Evolutionary conservation across 1,284 basidiomycete genomes (phyloP), one percentile per base, ranked within the genome.

Genomic region (Salmacisia buchloeana): DNA sequence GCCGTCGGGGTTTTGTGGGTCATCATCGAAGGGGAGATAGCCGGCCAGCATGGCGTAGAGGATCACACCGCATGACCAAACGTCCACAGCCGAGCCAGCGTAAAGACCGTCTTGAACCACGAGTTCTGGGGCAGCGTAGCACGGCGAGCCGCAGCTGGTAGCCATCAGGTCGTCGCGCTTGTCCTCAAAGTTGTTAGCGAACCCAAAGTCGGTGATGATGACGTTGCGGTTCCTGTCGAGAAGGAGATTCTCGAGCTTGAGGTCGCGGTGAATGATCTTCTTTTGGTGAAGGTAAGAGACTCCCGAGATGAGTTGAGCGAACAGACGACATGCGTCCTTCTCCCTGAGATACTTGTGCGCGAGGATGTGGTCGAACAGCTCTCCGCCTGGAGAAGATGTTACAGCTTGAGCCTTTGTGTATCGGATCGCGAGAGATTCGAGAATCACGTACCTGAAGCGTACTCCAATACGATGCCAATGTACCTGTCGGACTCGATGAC

Each of bases 401-500:
- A 38, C 9, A 15, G 35, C 9, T 7, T 15, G 35, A 59, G 23
- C 23, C 6, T 18, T n/a, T 4, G 33, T 41, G 29, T 18, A 38
- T 15, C 10, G 5, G 23, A 10, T 7, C 3, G 18, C 45, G n/a
- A n/a, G 9, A 33, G 31, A 39, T 33, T 10, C 56, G 21, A 27
- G 9, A 15, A 43, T 4, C 2, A 73, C 83, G 70, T 59, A 83
- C 84, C 85, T 1, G 92, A 94, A 41, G 94, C 96, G 79, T 96
- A 98, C 81, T 98, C 96, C 70, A 99, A 86, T 69, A 99, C 96
- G 80, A 99, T 99, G 43, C 96, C 96, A 73, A 99, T 97, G 83
- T 97, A 98, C 82, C 97, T 97, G 83, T 97, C 94, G 1, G 96
- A 97, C 82, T 98, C 94, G 73, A 99, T 97, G 41, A 97, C 94